A percentile compares a stretch with the other conserved stretches of the same genome.
These are phyloP conservation scores for Arthrobotrys iridis DNA, from an alignment of 2,329 filamentous ascomycete genomes.

Conservation along the genomic window DNA sequence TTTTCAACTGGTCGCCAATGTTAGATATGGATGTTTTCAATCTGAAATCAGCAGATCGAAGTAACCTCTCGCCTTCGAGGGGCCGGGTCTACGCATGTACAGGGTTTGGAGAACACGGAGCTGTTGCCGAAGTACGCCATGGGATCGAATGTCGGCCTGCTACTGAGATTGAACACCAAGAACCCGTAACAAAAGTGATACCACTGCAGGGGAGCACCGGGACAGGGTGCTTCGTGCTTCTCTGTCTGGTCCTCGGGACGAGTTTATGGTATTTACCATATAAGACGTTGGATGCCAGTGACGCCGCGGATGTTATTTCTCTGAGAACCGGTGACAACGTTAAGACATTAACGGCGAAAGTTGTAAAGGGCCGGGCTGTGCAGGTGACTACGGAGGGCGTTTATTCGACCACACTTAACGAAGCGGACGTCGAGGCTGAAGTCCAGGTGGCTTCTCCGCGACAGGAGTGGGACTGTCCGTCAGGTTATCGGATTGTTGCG, in stretches of 20 bases:
- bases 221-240: constrained; percentile 28
- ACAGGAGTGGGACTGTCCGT: constrained; percentile 50
- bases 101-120: constrained; percentile 71
- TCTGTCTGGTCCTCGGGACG: constrained; percentile 30
- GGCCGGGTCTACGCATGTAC: constrained; percentile 72
- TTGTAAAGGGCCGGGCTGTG: constrained; percentile 26
- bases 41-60: constrained; percentile 57
- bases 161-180: constrained; percentile 29
- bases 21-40: constrained; percentile 63
- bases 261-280: constrained; percentile 40
- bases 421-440: constrained; percentile 36
- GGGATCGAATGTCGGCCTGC: constrained; percentile 74
- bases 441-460: constrained; percentile 35
- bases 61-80: constrained; percentile 53
- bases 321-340: constrained; percentile 34
- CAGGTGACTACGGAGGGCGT: constrained; percentile 42
- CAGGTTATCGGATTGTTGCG: constrained; percentile 10
- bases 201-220: constrained; percentile 24
- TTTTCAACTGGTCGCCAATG: constrained; percentile 68
- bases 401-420: constrained; percentile 39
- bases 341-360: constrained; percentile 17
- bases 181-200: constrained; percentile 41
- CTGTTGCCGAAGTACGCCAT: constrained; percentile 74
- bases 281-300: constrained; percentile 26
- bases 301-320: constrained; percentile 34